Base-by-base conservation (phyloP, 2,329 filamentous ascomycete species). In the Cucurbitaria berberidis region DNA sequence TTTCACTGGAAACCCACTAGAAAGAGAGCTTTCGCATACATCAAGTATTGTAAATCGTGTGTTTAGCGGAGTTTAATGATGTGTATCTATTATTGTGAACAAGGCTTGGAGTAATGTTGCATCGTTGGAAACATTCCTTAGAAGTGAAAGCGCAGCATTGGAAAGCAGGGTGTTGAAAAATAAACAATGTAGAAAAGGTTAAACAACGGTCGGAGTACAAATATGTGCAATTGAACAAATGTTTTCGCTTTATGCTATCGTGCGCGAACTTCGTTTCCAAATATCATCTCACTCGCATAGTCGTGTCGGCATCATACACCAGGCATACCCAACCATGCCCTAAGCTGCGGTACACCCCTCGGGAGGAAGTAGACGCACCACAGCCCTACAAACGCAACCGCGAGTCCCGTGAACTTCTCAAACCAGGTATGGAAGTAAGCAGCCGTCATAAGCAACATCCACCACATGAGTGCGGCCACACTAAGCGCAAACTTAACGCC, bases 361-460 rank as follows among this genome's bases (percentile, higher is more conserved):
- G 80, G 80, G 42, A 79, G 64, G 55, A 81, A 81, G 61, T 82
- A 82, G 5, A 82, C 74, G 2, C 66, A 51, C 60, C 77, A 81
- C 15, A 82, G 60, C 8, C 74, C 76, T 13, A 59, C 59, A 57
- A 80, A 80, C 1, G 79, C 80, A 19, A 82, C 78, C n/a, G 79
- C 19, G 45, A 81, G 63, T 0, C 80, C 80, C 15, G 80, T 82
- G 45, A 81, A 78, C 88, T 98, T 99, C 80, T 99, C 95, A 67
- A 96, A 88, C 93, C 93, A 98, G 0, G 95, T 99, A 76, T 99
- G 95, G 70, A 99, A 99, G 81, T 93, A 99, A 34, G 96, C 93
- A 2, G 93, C 93, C 35, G 95, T 99, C 95, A 99, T 99, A 56
- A 98, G 81, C 72, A 99, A 76, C 95, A 99, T 99, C 91, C 95